A percentile compares a stretch with the other conserved stretches of the same genome.
Conservation (phyloP, 2,329 filamentous ascomycete species). For the Graphiopsis chlorocephala region DNA sequence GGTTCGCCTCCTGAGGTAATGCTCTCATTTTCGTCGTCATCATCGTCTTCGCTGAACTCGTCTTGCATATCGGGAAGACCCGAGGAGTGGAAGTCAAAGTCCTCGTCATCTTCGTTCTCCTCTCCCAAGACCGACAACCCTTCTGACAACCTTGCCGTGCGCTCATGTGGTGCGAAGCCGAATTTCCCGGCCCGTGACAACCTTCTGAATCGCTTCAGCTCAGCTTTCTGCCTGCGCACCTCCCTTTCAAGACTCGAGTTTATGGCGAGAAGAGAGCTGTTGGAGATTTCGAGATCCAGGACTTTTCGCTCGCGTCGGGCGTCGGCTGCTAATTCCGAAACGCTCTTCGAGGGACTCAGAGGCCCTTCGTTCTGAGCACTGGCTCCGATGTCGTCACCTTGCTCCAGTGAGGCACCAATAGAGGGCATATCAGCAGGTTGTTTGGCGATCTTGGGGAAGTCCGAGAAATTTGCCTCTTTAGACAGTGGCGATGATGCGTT, state of each 20-base stretch:
- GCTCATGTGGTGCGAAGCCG: conserved; percentile 48
- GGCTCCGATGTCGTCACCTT: conserved; percentile 1
- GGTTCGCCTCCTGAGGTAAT: conserved; percentile 24
- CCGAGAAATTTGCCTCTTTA: conserved; percentile 13
- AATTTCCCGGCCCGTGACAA: conserved; percentile 77
- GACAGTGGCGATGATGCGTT: conserved; percentile 14
- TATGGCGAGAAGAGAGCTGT: conserved; percentile 90
- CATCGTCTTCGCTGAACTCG: conserved; percentile 25
- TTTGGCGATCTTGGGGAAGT: conserved; percentile 20
- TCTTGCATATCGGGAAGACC: conserved; percentile 23
- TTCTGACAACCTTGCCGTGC: conserved; percentile 38
- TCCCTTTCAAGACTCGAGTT: conserved; percentile 90
- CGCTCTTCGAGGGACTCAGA: conserved; percentile 43
- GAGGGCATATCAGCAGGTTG: conserved; percentile 20
- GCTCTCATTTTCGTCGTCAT: conserved; percentile 36
- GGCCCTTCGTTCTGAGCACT: not conserved
- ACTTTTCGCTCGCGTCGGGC: conserved; percentile 92
- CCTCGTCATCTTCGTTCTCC: conserved; percentile 35
- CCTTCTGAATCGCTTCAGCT: conserved; percentile 81
- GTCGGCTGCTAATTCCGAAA: conserved; percentile 78
- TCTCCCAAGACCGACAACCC: conserved; percentile 34
- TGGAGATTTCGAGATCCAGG: conserved; percentile 92
- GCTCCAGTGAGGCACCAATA: conserved; percentile 30
- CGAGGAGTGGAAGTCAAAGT: conserved; percentile 20
- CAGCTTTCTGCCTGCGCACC: conserved; percentile 83